Base-by-base conservation (phyloP, 2,329 filamentous ascomycete genomes). In the Colletotrichum australisinense region DNA sequence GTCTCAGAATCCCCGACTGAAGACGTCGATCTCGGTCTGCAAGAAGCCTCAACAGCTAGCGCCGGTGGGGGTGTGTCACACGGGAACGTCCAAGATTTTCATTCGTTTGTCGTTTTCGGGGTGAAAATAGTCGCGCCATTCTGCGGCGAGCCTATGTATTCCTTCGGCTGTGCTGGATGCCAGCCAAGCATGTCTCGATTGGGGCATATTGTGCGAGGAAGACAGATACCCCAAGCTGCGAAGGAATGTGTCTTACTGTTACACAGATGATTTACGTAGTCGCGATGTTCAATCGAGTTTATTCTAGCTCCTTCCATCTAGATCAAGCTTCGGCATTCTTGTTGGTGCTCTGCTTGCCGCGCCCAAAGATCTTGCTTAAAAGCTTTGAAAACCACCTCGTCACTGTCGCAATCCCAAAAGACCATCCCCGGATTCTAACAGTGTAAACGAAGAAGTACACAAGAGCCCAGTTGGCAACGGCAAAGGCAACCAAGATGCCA, bases 401-500 rank as follows among this genome's bases (percentile, higher is more conserved):
- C 11, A 73, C 28, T 1, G 71, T 57, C 0, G 60, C n/a, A 9
- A 73, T 52, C 0, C 93, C 93, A 81, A 95, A 95, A 26, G 83
- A 89, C 92, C 92, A 95, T 8, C 91, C 89, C 75, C 87, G 88
- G 67, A 95, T 89, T 22, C 93, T 87, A 7, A 94, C 91, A 3
- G 90, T 92, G 82, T 93, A 95, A 69, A 95, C 91, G 79, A 95
- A 94, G 82, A 94, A 94, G 80, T 93, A 94, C 1, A 94, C 92
- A 67, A 95, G 81, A 53, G 87, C 83, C 91, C 91, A 94, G 78
- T 94, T 95, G 63, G 89, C 91, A 16, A 93, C 83, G 65, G 89
- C 90, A 79, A 94, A 95, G 1, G 89, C 90, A 9, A 94, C 76
- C 84, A 95, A 94, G 73, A 95, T 91, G 8, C 92, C 93, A 76